Evolutionary conservation across 129 eudicot species (phyloP), one percentile per base, ranked within the genome.

Genomic region (Sambucus nigra): DNA sequence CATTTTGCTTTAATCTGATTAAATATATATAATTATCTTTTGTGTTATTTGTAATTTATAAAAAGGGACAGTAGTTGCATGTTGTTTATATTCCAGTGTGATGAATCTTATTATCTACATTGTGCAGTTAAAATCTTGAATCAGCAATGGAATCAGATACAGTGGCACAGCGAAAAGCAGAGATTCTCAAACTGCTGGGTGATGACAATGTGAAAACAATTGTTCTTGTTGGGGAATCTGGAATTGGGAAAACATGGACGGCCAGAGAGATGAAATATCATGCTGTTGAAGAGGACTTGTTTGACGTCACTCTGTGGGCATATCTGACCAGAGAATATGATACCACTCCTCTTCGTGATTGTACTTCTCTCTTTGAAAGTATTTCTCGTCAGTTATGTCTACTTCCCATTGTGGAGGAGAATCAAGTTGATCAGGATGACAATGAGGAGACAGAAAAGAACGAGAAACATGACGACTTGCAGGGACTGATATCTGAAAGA

Each of bases 221-320:
- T 13, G 65, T 57, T 27, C 42, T 73, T 7, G 49, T n/a, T 16
- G 84, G 84, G 57, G 5, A 40, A 50, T 20, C 51, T 1, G 79
- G 84, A 39, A 60, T 65, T 11, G 79, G 84, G 41, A 77, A 77
- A 72, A 77, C 84, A 64, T 63, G 70, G 68, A 56, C 53, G 38
- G 79, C 76, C 5, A 77, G 51, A 50, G 55, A 52, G 53, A 21
- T 77, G 32, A 64, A 73, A 18, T 25, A 47, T 1, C 33, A 13
- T 49, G 63, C 63, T 2, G 28, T 57, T 5, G 55, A 33, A 21
- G 24, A 55, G 5, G 23, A 38, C 0, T 0, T 50, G 4, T 23
- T 63, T 24, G 23, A 44, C 7, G 6, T 72, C 21, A 55, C 59
- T 4, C 47, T 77, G 4, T 77, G 79, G 84, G 66, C 64, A 45